Evolutionary conservation across 2,329 filamentous ascomycete species (phyloP).

Genomic region (Neopestalotiopsis sp.): DNA sequence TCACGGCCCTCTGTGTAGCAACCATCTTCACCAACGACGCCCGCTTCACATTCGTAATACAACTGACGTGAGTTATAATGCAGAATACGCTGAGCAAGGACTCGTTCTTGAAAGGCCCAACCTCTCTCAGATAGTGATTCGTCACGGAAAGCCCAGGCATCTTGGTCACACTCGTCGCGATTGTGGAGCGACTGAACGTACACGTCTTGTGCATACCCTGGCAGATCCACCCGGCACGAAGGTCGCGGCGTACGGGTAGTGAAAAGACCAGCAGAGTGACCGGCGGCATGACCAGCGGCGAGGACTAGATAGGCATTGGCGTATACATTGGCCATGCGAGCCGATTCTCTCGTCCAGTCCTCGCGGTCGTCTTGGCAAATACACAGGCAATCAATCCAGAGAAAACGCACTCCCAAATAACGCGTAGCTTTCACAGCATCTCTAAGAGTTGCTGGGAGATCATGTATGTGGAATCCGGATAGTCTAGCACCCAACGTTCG

Average conservation of each 20-base stretch:
- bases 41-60: conserved; percentile 15
- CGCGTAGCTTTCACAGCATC: neutral
- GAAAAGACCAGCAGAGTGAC: conserved; percentile 16
- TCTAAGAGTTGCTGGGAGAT: conserved; percentile 13
- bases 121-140: conserved; percentile 11
- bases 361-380: conserved; percentile 24
- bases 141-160: neutral
- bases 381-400: conserved; percentile 26
- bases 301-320: conserved; percentile 18
- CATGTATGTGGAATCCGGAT: conserved; percentile 8
- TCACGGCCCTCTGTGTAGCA: neutral
- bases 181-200: neutral
- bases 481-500: neutral
- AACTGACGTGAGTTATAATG: conserved; percentile 15
- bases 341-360: conserved; percentile 24
- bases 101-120: conserved; percentile 20
- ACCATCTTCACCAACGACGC: conserved; percentile 18
- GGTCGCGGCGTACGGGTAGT: neutral
- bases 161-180: neutral
- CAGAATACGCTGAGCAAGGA: conserved; percentile 16
- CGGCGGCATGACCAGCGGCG: conserved; percentile 18
- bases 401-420: conserved; percentile 9
- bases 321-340: conserved; percentile 24
- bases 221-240: conserved; percentile 4
- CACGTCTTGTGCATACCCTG: conserved; percentile 15